These are phyloP conservation scores for Claviceps sp. DNA, from an alignment of 2,329 filamentous ascomycete species.

Conservation along the genomic window DNA sequence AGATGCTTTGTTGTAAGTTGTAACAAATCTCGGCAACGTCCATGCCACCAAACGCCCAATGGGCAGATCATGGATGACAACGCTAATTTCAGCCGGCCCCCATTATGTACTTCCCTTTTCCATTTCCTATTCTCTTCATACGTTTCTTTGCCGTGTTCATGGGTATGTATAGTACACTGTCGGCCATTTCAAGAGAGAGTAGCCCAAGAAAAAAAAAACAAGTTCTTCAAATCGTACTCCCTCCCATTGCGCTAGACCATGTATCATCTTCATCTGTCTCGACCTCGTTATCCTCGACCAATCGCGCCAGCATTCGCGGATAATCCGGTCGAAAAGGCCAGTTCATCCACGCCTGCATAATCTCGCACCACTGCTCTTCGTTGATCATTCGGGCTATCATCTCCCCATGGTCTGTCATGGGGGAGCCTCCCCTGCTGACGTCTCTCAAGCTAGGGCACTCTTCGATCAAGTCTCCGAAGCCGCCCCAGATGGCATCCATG, in stretches of 20 bases:
- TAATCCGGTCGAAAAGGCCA: slow-evolving; percentile 51
- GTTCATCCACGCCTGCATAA: slow-evolving; percentile 45
- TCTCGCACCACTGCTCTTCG: slow-evolving; percentile 39
- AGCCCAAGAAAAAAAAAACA: background rate
- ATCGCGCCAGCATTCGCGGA: slow-evolving; percentile 31
- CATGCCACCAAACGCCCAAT: no score
- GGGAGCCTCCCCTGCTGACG: slow-evolving; percentile 30
- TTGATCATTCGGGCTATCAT: slow-evolving; percentile 37
- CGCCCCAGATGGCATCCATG: slow-evolving; percentile 43
- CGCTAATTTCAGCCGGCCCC: no score
- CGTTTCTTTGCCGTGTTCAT: no score
- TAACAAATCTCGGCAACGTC: no score
- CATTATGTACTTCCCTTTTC: no score
- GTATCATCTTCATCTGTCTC: slow-evolving; percentile 15
- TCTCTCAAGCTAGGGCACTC: slow-evolving; percentile 37
- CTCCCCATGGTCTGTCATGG: slow-evolving; percentile 23
- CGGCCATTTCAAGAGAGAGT: no score
- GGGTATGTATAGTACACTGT: no score
- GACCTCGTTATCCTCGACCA: slow-evolving; percentile 16
- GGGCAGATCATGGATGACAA: no score
- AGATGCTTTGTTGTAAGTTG: no score
- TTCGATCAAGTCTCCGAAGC: slow-evolving; percentile 39
- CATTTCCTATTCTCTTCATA: no score
- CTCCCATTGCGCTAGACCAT: slow-evolving; percentile 10
- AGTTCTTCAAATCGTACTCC: background rate